Base-by-base conservation (phyloP, 768 basidiomycete genomes). In the Mycena vitilis region DNA sequence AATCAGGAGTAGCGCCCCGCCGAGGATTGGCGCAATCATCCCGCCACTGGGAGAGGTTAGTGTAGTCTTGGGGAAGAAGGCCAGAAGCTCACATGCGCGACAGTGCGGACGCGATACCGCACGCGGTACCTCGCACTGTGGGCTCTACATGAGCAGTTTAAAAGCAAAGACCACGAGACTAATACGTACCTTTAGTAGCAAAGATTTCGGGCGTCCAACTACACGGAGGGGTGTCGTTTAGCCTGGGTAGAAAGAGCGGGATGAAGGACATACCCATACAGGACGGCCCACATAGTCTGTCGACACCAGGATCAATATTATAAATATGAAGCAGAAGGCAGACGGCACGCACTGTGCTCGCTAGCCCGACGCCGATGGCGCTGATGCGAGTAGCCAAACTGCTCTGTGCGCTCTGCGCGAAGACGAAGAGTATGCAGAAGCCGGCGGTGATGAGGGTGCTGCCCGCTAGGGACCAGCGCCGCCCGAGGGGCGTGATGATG, bases 121-220 rank as follows among this genome's bases (percentile, higher is more conserved):
- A 91, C 0, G 95, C 95, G 0, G 95, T 95, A 34, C 95, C 95
- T 55, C 95, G 88, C 4, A 95, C 92, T 89, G 72, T 1, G 13
- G 10, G 25, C 1, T 16, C 10, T 13, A n/a, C n/a, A 45, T 45
- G 11, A 45, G 16, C 15, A 7, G 15, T 18, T 1, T 45, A 16
- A 36, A 37, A 60, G 55, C 30, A 54, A 20, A 11, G 7, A 40
- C 30, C 34, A 37, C 16, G 23, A 40, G n/a, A 51, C 12, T 16
- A 38, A 10, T n/a, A 59, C 78, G 45, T 72, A 90, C 90, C 87
- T 82, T 89, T 89, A 0, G 94, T 94, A 0, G 87, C 89, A 74
- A 96, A 96, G 16, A 95, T 91, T 78, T 94, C 93, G 4, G 95
- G 95, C 0, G 95, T 95, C 91, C 93, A 94, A 5, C 85, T 83